Conservation (phyloP, 2,329 filamentous ascomycete genomes). For the Tolypocladium cylindrosporum region DNA sequence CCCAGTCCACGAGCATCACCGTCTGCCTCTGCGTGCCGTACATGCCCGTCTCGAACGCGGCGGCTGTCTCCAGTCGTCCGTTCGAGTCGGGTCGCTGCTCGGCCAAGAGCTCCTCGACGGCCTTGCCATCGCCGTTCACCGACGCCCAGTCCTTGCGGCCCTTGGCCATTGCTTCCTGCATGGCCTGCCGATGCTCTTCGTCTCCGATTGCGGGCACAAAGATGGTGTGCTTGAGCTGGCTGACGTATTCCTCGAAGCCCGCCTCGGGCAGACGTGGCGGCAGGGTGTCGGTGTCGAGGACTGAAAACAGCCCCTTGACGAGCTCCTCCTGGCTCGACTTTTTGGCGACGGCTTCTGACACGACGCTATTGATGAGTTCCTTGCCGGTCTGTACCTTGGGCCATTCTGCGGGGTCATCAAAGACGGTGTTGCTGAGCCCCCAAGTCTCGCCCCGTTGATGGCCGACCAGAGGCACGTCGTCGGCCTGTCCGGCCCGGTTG, state of each 20-base stretch:
- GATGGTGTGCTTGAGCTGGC: conserved; percentile 46
- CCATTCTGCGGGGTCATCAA: conserved; percentile 43
- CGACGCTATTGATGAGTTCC: conserved; percentile 29
- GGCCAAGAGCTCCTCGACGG: conserved; percentile 23
- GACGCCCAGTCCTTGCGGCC: conserved; percentile 26
- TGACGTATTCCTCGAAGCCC: conserved; percentile 44
- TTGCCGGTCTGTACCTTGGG: conserved; percentile 49
- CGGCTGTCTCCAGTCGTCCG: conserved; percentile 12
- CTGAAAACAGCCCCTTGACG: conserved; percentile 37
- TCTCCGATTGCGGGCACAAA: conserved; percentile 51
- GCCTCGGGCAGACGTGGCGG: conserved; percentile 29
- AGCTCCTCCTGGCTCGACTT: conserved; percentile 35
- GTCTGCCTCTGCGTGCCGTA: conserved; percentile 60
- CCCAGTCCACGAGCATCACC: conserved; percentile 50
- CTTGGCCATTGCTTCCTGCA: conserved; percentile 29
- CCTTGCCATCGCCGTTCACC: conserved; percentile 23
- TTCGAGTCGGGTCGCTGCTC: conserved; percentile 28
- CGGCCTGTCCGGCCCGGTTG: conserved; percentile 43
- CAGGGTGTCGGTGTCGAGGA: conserved; percentile 49
- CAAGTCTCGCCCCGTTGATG: conserved; percentile 40
- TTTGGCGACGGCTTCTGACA: conserved; percentile 28
- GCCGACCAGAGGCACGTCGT: conserved; percentile 48
- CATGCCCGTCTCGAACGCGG: conserved; percentile 45
- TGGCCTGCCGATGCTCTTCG: conserved; percentile 31
- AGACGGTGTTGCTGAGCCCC: conserved; percentile 54